These are phyloP conservation scores for Fusarium torreyae DNA, from an alignment of 2,329 filamentous ascomycete species.

Conservation along the genomic window DNA sequence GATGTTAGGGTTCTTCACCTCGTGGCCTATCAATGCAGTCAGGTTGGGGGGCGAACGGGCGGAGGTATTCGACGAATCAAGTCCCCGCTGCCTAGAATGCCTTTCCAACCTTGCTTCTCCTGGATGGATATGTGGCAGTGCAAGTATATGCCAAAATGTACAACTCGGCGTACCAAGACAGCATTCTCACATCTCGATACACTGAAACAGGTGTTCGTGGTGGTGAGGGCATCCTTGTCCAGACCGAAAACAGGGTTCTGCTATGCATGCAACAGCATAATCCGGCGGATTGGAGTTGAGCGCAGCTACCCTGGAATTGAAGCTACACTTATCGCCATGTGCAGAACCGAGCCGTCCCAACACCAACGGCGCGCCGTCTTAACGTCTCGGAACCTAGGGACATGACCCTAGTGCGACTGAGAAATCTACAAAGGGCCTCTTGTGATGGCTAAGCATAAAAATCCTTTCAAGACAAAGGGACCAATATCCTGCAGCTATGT, in stretches of 20 bases:
- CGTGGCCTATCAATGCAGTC: neutral
- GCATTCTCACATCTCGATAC: conserved; percentile 33
- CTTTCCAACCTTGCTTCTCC: conserved; percentile 15
- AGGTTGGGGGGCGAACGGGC: neutral
- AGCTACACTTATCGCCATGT: neutral
- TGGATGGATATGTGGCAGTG: neutral
- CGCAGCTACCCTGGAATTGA: conserved; percentile 29
- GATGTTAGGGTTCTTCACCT: neutral
- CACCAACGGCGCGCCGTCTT: conserved; percentile 4
- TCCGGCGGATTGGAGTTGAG: neutral
- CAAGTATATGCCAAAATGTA: neutral
- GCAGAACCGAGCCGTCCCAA: neutral
- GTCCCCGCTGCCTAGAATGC: neutral
- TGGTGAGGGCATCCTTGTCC: conserved; percentile 39
- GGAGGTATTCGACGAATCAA: conserved; percentile 1
- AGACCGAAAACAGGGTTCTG: conserved; percentile 15
- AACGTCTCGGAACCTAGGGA: conserved; percentile 29
- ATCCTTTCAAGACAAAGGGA: conserved; percentile 16
- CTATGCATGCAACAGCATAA: neutral
- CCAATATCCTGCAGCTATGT: conserved; percentile 29
- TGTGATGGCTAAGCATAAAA: conserved; percentile 25
- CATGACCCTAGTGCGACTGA: conserved; percentile 20
- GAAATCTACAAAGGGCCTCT: conserved; percentile 25
- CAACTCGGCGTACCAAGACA: conserved; percentile 2
- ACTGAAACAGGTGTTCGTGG: conserved; percentile 42